Evolutionary conservation across 345 rosid species (phyloP).

Genomic region (Cardamine chenopodiifolia): DNA sequence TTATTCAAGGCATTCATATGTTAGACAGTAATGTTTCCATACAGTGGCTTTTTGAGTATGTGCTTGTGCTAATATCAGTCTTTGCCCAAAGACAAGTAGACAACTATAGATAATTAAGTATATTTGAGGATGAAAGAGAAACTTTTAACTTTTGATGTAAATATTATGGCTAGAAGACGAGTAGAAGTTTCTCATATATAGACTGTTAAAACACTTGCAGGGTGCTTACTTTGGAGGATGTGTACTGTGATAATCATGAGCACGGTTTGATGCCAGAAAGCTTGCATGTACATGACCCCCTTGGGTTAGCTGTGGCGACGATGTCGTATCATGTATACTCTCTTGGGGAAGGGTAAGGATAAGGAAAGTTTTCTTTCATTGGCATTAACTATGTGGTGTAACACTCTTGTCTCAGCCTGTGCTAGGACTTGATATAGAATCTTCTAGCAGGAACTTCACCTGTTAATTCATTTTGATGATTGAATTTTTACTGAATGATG

Average conservation of each 20-base stretch:
- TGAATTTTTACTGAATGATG: constrained; percentile 4
- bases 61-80: neutral
- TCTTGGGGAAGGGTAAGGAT: constrained; percentile 88
- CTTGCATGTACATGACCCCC: constrained; percentile 53
- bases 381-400: constrained; percentile 3
- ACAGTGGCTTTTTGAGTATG: neutral
- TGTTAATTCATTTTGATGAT: neutral
- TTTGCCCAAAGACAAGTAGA: neutral
- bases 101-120: neutral
- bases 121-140: neutral
- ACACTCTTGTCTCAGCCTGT: neutral
- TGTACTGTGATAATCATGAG: constrained; percentile 58
- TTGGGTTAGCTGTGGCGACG: constrained; percentile 82
- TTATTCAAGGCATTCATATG: neutral
- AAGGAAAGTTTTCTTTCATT: neutral
- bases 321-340: constrained; percentile 84
- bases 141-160: neutral
- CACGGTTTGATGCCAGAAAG: constrained; percentile 42
- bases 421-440: neutral
- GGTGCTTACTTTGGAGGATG: constrained; percentile 91
- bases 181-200: constrained; percentile 8
- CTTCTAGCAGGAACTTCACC: neutral
- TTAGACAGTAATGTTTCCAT: neutral
- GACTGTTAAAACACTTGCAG: constrained; percentile 46
- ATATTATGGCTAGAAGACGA: neutral